Evolutionary conservation across 2,329 filamentous ascomycete genomes (phyloP), one percentile per base, ranked within the genome.

Genomic region (Colletotrichum spinosum): DNA sequence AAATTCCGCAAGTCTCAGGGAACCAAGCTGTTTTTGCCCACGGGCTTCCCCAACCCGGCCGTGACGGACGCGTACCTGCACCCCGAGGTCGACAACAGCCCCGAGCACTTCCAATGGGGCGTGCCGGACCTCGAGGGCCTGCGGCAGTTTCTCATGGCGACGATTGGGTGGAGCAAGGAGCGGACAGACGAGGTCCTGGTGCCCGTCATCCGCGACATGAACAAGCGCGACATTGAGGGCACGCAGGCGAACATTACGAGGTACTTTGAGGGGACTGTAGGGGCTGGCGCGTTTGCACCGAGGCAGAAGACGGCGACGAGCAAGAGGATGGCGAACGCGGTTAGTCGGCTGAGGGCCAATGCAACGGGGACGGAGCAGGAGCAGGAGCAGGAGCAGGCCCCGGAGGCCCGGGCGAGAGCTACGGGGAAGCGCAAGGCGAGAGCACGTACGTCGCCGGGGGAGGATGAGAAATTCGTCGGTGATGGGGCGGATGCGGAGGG

Each of bases 191-290:
- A 99, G 77, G 92, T 99, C 2, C 86, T 99, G 2, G 93, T 99
- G 1, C 96, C 96, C 0, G 97, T 99, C 1, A 96, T 99, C 68
- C 86, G 90, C 61, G 96, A 99, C 73, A 97, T 99, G 92, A 98
- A 98, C 75, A 87, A 88, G 4, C 86, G 96, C 44, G 92, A 93
- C 69, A 84, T 88, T 35, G 96, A 98, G 79, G 96, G 96, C 7
- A 98, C 95, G 15, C 96, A 99, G 81, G 90, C 89, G 64, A 99
- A 99, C 71, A 97, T 99, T 69, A 99, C 96, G n/a, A 85, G 90
- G 33, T 99, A 90, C 77, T 97, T 98, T 75, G 87, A 88, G 11
- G 95, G 95, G 0, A 79, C 81, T 5, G 89, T 93, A 0, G 92
- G 92, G 0, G 85, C 84, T 0, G 92, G 92, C 67, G 87, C 86